Conservation (phyloP, 1,284 basidiomycete species). For the Pascua sp. region DNA sequence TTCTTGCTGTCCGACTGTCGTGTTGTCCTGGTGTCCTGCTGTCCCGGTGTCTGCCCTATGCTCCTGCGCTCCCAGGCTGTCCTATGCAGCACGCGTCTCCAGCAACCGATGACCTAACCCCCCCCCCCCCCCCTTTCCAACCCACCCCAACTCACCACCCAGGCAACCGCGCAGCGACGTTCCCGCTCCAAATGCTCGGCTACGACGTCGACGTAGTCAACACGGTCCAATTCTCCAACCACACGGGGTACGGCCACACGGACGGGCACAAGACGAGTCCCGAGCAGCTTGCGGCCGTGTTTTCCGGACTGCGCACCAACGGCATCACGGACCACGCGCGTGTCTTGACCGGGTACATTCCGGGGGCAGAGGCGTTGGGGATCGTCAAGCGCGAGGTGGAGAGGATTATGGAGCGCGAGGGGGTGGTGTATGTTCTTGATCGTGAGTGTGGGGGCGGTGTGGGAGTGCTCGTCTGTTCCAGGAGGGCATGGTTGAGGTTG, state of each 20-base stretch:
- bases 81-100: too few relatives aligned
- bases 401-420: slow-evolving; percentile 50
- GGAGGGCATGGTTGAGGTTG: too few relatives aligned
- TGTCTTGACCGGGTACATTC: slow-evolving; percentile 84
- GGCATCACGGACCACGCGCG: slow-evolving; percentile 63
- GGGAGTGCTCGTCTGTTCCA: too few relatives aligned
- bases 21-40: too few relatives aligned
- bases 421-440: slow-evolving; percentile 80
- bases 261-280: slow-evolving; percentile 71
- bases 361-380: slow-evolving; percentile 72
- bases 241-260: slow-evolving; percentile 75
- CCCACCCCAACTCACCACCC: not conserved
- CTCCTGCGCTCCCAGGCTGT: too few relatives aligned
- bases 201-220: slow-evolving; percentile 97
- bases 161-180: slow-evolving; percentile 76
- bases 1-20: not conserved
- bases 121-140: too few relatives aligned
- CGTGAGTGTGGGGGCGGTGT: slow-evolving; percentile 57
- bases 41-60: too few relatives aligned
- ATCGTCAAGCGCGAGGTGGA: slow-evolving; percentile 64
- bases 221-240: slow-evolving; percentile 86
- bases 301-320: slow-evolving; percentile 65
- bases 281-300: slow-evolving; percentile 64
- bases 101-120: too few relatives aligned
- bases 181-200: slow-evolving; percentile 89